Evolutionary conservation across 768 basidiomycete genomes (phyloP).

Genomic region (Infundibulicybe gibba): DNA sequence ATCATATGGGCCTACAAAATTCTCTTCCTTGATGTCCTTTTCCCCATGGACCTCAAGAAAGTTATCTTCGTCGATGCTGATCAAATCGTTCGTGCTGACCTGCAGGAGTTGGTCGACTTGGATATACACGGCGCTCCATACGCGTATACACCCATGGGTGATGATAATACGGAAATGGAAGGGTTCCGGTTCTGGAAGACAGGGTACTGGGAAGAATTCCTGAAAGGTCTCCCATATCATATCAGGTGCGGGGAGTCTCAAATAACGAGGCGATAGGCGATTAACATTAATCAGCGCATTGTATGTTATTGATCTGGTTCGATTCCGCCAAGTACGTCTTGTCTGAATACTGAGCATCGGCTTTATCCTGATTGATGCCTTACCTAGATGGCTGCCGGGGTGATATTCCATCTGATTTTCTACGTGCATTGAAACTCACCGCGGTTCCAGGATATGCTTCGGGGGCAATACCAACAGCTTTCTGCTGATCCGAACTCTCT

Average conservation of each 20-base stretch:
- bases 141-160: constrained; percentile 96
- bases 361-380: neutral
- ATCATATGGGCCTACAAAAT: constrained; percentile 99
- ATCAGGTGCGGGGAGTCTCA: constrained; percentile 63
- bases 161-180: constrained; percentile 93
- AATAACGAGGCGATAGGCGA: neutral
- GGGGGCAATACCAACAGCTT: constrained; percentile 88
- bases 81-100: constrained; percentile 94
- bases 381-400: constrained; percentile 47
- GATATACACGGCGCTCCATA: constrained; percentile 93
- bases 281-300: constrained; percentile 58
- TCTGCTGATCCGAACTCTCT: constrained; percentile 94
- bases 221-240: constrained; percentile 85
- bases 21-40: constrained; percentile 96
- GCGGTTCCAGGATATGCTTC: constrained; percentile 69
- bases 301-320: constrained; percentile 92
- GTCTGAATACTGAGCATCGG: neutral
- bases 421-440: constrained; percentile 2
- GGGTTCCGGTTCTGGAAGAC: constrained; percentile 99
- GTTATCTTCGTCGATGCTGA: constrained; percentile 99
- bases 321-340: constrained; percentile 79
- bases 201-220: constrained; percentile 90
- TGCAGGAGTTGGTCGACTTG: constrained; percentile 91
- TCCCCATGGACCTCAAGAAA: constrained; percentile 98
- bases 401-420: constrained; percentile 18